Evolutionary conservation across 2,329 filamentous ascomycete genomes (phyloP).

Genomic region (Blumeria graminis): DNA sequence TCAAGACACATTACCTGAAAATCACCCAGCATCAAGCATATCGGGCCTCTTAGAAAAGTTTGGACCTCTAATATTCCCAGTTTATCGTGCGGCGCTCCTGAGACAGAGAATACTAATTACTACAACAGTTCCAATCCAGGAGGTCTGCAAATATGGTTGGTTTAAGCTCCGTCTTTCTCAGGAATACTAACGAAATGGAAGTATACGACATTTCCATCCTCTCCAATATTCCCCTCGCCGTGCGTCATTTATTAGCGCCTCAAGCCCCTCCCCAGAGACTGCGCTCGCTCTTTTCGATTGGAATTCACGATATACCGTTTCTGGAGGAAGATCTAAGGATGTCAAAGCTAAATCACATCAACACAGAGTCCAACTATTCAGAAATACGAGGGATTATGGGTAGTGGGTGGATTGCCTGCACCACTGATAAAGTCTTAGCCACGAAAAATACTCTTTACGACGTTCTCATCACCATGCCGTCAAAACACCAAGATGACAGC

Average conservation of each 20-base stretch:
- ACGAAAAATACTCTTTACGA: conserved; percentile 79
- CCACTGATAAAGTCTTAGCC: conserved; percentile 76
- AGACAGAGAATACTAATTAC: conserved; percentile 76
- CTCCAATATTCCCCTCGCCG: conserved; percentile 59
- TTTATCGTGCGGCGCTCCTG: conserved; percentile 67
- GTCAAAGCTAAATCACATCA: conserved; percentile 17
- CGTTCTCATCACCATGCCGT: conserved; percentile 62
- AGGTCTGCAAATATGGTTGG: conserved; percentile 71
- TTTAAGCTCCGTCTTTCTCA: not conserved
- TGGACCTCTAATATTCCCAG: conserved; percentile 74
- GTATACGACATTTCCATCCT: conserved; percentile 90
- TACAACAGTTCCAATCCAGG: conserved; percentile 62
- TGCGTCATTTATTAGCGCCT: conserved; percentile 42
- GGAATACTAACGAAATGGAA: conserved; percentile 16
- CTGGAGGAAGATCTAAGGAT: conserved; percentile 37
- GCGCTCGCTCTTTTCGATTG: conserved; percentile 72
- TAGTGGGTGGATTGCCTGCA: conserved; percentile 76
- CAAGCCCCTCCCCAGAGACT: conserved; percentile 39
- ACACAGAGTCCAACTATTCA: conserved; percentile 15
- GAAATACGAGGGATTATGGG: conserved; percentile 23
- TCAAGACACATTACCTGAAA: conserved; percentile 39
- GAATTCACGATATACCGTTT: conserved; percentile 74
- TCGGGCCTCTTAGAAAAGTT: conserved; percentile 56
- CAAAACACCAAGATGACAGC: conserved; percentile 28
- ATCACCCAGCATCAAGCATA: conserved; percentile 73